These are phyloP conservation scores for Anisogramma anomala DNA, from an alignment of 2,329 filamentous ascomycete genomes.

Conservation along the genomic window DNA sequence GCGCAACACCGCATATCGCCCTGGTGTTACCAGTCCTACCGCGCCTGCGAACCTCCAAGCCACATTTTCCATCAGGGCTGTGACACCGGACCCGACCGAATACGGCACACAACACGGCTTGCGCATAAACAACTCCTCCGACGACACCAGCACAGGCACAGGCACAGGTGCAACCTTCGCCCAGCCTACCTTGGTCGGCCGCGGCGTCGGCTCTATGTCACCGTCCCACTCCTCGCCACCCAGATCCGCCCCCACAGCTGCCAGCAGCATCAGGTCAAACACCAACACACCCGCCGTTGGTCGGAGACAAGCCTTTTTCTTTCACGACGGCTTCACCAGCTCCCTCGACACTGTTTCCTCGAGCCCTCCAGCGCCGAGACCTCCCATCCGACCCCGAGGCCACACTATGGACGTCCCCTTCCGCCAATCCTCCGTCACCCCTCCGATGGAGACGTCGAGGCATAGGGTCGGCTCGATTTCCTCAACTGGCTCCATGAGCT, in stretches of 20 bases:
- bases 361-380: constrained; percentile 29
- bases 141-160: neutral
- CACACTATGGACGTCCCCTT: constrained; percentile 47
- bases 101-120: constrained; percentile 17
- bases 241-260: constrained; percentile 31
- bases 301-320: constrained; percentile 45
- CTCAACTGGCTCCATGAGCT: constrained; percentile 45
- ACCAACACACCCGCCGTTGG: constrained; percentile 16
- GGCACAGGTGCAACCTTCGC: neutral
- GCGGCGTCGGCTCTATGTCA: constrained; percentile 26
- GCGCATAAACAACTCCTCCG: constrained; percentile 16
- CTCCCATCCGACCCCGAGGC: constrained; percentile 39
- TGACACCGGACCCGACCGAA: constrained; percentile 50
- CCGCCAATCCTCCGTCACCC: constrained; percentile 30
- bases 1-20: constrained; percentile 20
- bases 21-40: constrained; percentile 12
- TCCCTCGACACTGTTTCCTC: constrained; percentile 37
- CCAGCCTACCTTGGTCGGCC: constrained; percentile 17
- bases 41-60: constrained; percentile 21
- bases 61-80: constrained; percentile 51
- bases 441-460: constrained; percentile 35
- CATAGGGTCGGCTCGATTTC: constrained; percentile 62
- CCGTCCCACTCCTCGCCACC: constrained; percentile 36
- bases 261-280: constrained; percentile 25
- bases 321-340: constrained; percentile 43